phyloP scores from a whole-genome alignment of 208 protist species.

The Trichomonas tenax region DNA sequence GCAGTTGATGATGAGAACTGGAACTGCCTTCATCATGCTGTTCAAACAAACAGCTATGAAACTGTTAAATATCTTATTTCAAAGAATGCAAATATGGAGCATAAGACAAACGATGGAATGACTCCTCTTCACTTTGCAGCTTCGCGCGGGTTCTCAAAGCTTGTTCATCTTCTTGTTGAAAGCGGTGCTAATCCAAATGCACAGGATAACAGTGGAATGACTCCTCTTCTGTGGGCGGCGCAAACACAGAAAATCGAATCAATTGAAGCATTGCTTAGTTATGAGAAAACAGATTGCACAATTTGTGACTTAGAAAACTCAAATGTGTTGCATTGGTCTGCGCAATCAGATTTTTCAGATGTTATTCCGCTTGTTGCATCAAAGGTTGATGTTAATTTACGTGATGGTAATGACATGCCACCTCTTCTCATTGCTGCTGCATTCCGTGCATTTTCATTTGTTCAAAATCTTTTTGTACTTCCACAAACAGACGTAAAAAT shows the following conservation, averaged over 20 bases:
- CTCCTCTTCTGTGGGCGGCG: not conserved
- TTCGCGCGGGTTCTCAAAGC: not conserved
- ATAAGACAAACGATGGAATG: not conserved
- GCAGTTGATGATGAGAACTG: not conserved
- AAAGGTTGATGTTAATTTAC: not conserved
- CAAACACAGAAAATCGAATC: not conserved
- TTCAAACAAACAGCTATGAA: not conserved
- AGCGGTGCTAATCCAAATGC: not conserved
- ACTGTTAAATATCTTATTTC: not conserved
- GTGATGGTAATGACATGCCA: not conserved
- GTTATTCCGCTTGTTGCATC: not conserved
- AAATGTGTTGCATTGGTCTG: not conserved
- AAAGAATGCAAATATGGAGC: not conserved
- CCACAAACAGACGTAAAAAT: not conserved
- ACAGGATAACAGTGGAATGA: not conserved
- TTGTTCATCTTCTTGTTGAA: not conserved
- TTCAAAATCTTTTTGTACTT: not conserved
- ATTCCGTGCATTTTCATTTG: not conserved
- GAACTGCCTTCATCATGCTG: not conserved
- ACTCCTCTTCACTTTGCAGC: not conserved
- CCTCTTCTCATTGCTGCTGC: not conserved
- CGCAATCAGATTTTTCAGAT: not conserved
- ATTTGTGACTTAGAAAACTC: not conserved
- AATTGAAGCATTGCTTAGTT: not conserved
- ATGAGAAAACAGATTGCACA: not conserved